Evolutionary conservation across 164 flowering plant species (phyloP).

Genomic region (Dillenia turbinata): DNA sequence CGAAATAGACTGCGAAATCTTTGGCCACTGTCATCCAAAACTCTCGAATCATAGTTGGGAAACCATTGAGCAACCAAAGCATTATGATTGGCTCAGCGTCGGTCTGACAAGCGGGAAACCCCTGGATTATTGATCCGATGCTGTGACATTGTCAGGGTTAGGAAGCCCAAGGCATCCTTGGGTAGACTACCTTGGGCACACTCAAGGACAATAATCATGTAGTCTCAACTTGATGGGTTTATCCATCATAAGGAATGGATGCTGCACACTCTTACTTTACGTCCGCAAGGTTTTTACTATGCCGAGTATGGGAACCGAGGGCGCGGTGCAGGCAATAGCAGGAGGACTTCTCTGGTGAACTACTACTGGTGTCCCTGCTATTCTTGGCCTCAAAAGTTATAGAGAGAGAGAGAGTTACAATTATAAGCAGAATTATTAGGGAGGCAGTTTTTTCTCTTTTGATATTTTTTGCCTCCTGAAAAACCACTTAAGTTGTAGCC

Average conservation of each 20-base stretch:
- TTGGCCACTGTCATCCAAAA: conserved; percentile 43
- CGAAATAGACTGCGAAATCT: conserved; percentile 32
- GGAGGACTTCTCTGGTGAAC: conserved; percentile 24
- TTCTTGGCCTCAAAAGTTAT: conserved; percentile 8
- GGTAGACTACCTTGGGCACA: conserved; percentile 43
- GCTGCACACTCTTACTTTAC: conserved; percentile 27
- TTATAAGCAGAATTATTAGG: no score
- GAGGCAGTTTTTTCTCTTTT: no score
- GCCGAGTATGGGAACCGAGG: conserved; percentile 40
- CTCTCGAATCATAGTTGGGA: conserved; percentile 33
- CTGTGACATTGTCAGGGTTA: conserved; percentile 33
- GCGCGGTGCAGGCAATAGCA: conserved; percentile 21
- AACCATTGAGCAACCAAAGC: conserved; percentile 18
- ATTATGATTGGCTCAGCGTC: conserved; percentile 39
- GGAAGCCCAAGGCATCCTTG: conserved; percentile 21
- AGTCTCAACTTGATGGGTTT: conserved; percentile 18
- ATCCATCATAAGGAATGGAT: conserved; percentile 39
- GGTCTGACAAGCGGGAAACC: conserved; percentile 10
- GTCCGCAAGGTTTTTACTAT: conserved; percentile 21
- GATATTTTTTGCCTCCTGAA: no score
- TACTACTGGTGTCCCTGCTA: conserved; percentile 18
- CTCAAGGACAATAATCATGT: conserved; percentile 26
- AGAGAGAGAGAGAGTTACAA: no score
- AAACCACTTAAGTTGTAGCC: no score
- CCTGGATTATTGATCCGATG: conserved; percentile 35